Conservation (phyloP, 2,329 filamentous ascomycete genomes). For the Phyllosticta citrichinensis region DNA sequence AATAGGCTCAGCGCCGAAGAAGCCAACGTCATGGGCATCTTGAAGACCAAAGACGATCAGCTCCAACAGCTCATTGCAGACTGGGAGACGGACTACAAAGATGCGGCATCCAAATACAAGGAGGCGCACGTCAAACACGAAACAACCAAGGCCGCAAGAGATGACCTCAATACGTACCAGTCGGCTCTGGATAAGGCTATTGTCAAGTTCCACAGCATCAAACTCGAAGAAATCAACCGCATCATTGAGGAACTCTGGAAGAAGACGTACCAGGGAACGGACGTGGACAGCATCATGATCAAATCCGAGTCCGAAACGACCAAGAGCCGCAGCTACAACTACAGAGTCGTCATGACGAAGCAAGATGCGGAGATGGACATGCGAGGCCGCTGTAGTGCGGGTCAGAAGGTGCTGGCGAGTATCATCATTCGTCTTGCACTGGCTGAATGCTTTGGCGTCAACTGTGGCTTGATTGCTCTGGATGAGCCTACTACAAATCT, state of each 20-base stretch:
- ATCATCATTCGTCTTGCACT: conserved; percentile 96
- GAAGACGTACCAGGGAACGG: conserved; percentile 90
- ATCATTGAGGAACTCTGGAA: conserved; percentile 97
- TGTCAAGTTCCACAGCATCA: conserved; percentile 90
- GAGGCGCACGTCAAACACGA: conserved; percentile 81
- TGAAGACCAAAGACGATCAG: conserved; percentile 78
- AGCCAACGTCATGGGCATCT: conserved; percentile 62
- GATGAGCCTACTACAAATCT: conserved; percentile 98
- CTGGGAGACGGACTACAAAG: conserved; percentile 78
- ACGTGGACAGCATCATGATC: conserved; percentile 94
- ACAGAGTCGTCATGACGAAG: conserved; percentile 95
- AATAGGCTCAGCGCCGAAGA: conserved; percentile 63
- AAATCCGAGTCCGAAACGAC: conserved; percentile 76
- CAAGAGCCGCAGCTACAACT: conserved; percentile 83
- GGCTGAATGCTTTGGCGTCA: conserved; percentile 91
- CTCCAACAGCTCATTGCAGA: conserved; percentile 62
- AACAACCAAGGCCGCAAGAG: conserved; percentile 85
- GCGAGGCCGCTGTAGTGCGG: conserved; percentile 92
- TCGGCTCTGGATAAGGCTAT: conserved; percentile 88
- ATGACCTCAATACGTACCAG: conserved; percentile 75
- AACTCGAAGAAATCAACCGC: conserved; percentile 97
- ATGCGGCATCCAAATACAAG: conserved; percentile 70
- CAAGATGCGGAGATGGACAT: conserved; percentile 98
- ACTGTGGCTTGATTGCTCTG: conserved; percentile 90
- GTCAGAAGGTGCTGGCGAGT: conserved; percentile 89